phyloP scores from a whole-genome alignment of 208 protist genomes.

The Trypanosoma vivax region DNA sequence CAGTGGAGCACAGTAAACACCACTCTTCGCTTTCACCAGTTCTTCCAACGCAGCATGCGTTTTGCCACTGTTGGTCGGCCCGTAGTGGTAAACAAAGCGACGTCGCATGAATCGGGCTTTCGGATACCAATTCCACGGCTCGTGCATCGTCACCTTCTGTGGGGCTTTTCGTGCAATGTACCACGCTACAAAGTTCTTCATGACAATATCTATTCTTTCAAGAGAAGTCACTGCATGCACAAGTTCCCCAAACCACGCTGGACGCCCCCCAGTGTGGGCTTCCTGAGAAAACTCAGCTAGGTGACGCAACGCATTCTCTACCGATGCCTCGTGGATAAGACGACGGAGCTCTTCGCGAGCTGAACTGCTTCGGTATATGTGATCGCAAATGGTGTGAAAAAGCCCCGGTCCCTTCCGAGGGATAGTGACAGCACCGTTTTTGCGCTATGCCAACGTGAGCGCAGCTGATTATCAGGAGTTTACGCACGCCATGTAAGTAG shows the following conservation, averaged over 20 bases:
- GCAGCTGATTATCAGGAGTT: too few species aligned
- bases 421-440: not conserved
- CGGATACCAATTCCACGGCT: slow-evolving; percentile 82
- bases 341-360: slow-evolving; percentile 41
- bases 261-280: slow-evolving; percentile 18
- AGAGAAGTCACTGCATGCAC: slow-evolving; percentile 8
- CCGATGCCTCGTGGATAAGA: slow-evolving; percentile 56
- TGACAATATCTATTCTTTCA: slow-evolving; percentile 22
- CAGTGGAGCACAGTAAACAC: slow-evolving; percentile 92
- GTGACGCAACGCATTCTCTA: slow-evolving; percentile 45
- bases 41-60: slow-evolving; percentile 82
- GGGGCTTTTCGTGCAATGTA: slow-evolving; percentile 52
- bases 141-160: slow-evolving; percentile 48
- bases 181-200: slow-evolving; percentile 50
- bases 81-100: slow-evolving; percentile 84
- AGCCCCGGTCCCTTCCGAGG: not conserved
- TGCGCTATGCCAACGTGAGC: too few species aligned
- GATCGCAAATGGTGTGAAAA: slow-evolving; percentile 28
- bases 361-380: slow-evolving; percentile 44
- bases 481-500: too few species aligned
- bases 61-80: slow-evolving; percentile 95
- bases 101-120: slow-evolving; percentile 65
- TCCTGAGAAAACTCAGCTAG: slow-evolving; percentile 48
- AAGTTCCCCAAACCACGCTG: slow-evolving; percentile 22
- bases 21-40: slow-evolving; percentile 48